Percentiles rank a stretch among this genome's conserved stretches.
Conservation (phyloP, 306 rosid genomes). For the Ormosia semicastrata region DNA sequence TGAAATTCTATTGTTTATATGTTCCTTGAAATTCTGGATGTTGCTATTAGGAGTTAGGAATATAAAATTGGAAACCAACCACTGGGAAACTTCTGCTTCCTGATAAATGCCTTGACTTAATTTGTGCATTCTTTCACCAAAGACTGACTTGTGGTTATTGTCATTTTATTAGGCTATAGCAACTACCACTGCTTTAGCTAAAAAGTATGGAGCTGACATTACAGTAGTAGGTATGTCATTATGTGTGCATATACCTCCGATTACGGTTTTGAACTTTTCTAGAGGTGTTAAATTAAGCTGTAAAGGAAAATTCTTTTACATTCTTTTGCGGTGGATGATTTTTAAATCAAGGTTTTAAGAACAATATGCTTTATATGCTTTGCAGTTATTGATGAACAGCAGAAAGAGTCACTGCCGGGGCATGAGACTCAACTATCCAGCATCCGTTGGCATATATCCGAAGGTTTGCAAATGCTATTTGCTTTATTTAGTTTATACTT, state of each 20-base stretch:
- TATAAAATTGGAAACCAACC: not conserved
- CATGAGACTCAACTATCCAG: slow-evolving; percentile 84
- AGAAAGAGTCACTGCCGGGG: slow-evolving; percentile 79
- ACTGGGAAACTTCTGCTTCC: not conserved
- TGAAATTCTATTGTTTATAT: not conserved
- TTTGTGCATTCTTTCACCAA: not conserved
- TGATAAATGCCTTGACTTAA: not conserved
- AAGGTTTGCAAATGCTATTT: slow-evolving; percentile 53
- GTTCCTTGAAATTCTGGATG: not conserved
- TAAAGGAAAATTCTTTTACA: not conserved
- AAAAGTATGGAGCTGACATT: slow-evolving; percentile 87
- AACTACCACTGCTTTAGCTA: slow-evolving; percentile 79
- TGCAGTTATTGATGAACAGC: slow-evolving; percentile 84
- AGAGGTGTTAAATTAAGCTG: slow-evolving; percentile 12
- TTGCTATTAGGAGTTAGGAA: not conserved
- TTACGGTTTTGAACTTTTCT: not conserved
- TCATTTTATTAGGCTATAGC: slow-evolving; percentile 59
- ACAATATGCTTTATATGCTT: slow-evolving; percentile 26
- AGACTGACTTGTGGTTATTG: slow-evolving; percentile 16
- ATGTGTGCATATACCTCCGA: slow-evolving; percentile 1
- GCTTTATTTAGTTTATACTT: not conserved
- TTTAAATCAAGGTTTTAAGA: slow-evolving; percentile 20
- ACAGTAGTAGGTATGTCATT: slow-evolving; percentile 76
- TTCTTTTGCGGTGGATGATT: not conserved
- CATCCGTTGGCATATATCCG: slow-evolving; percentile 87